Conservation (phyloP, 225 moss, liverwort and hornwort species). For the Polytrichum formosum region DNA sequence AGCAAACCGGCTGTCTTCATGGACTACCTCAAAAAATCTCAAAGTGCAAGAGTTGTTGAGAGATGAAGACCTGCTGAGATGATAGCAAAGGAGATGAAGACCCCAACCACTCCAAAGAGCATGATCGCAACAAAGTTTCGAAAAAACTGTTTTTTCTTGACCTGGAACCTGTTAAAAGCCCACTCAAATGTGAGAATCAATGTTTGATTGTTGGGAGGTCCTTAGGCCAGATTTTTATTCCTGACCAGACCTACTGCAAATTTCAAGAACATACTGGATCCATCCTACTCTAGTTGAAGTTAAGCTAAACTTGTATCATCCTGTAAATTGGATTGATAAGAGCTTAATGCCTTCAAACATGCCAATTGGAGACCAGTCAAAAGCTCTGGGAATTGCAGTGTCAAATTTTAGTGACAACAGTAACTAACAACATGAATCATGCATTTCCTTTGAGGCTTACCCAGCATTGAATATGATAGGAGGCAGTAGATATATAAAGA, state of each 20-base stretch:
- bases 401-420: neutral
- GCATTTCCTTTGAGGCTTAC: slow-evolving; percentile 12
- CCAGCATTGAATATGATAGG: slow-evolving; percentile 90
- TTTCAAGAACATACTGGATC: neutral
- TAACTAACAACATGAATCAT: no score
- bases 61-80: slow-evolving; percentile 32
- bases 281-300: neutral
- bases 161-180: slow-evolving; percentile 48
- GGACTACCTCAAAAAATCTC: no score
- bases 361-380: no score
- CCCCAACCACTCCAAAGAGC: slow-evolving; percentile 75
- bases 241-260: neutral
- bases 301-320: neutral
- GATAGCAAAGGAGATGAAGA: slow-evolving; percentile 74
- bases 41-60: no score
- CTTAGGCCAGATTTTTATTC: no score
- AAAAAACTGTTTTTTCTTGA: slow-evolving; percentile 89
- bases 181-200: neutral
- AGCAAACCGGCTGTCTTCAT: no score
- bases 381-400: neutral
- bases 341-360: neutral
- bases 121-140: slow-evolving; percentile 76
- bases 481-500: slow-evolving; percentile 81
- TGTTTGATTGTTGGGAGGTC: no score
- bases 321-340: neutral